Evolutionary conservation across 202 grass and related monocot species (phyloP).

Genomic region (Panicum virgatum): DNA sequence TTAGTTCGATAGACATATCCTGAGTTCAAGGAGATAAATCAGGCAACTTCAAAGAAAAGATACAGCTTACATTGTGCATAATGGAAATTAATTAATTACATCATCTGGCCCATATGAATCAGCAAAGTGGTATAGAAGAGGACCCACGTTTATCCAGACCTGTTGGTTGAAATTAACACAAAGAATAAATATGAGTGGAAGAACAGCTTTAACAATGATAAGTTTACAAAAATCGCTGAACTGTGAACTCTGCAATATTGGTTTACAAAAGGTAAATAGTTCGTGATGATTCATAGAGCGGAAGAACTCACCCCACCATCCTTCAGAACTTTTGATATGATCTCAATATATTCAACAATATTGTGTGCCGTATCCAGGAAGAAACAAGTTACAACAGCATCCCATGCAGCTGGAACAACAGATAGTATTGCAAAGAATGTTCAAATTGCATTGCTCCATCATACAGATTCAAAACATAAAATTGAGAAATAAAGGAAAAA

Average conservation of each 20-base stretch:
- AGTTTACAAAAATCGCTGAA: conserved; percentile 14
- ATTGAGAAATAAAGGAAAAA: conserved; percentile 12
- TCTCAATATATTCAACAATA: conserved; percentile 97
- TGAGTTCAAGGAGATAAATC: conserved; percentile 52
- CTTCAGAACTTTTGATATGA: conserved; percentile 87
- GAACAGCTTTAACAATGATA: background rate
- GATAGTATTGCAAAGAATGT: conserved; percentile 19
- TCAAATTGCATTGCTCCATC: conserved; percentile 7
- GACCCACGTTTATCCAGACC: conserved; percentile 97
- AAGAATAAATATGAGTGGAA: background rate
- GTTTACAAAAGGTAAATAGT: background rate
- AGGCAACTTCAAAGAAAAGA: conserved; percentile 35
- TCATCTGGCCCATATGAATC: conserved; percentile 90
- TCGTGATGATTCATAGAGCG: background rate
- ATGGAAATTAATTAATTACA: conserved; percentile 43
- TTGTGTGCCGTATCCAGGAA: conserved; percentile 96
- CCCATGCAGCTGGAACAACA: conserved; percentile 96
- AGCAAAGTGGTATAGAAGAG: conserved; percentile 92
- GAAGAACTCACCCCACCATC: conserved; percentile 70
- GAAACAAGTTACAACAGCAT: conserved; percentile 98
- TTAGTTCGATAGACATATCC: conserved; percentile 97
- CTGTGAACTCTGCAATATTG: conserved; percentile 14
- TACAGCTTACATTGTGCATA: conserved; percentile 5
- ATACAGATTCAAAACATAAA: conserved; percentile 23
- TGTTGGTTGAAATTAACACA: conserved; percentile 46